phyloP scores from a whole-genome alignment of 2,329 filamentous ascomycete species.

The Alternaria postmessia region DNA sequence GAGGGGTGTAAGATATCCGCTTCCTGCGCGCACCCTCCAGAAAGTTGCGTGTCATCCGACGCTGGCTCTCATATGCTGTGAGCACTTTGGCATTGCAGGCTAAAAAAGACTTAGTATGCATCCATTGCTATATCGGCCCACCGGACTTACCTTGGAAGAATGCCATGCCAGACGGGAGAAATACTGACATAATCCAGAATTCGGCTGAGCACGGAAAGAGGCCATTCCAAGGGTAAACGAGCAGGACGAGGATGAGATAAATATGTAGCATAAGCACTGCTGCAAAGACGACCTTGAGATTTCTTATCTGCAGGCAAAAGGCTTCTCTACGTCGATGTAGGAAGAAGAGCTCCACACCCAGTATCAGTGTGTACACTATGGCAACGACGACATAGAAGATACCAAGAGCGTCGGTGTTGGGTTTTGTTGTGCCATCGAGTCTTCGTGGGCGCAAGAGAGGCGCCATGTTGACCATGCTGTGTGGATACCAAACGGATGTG shows the following conservation, averaged over 20 bases:
- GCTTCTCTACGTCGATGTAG: constrained; percentile 40
- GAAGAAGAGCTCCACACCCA: constrained; percentile 41
- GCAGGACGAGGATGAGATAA: constrained; percentile 46
- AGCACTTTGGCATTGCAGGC: constrained; percentile 50
- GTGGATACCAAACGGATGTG: constrained; percentile 19
- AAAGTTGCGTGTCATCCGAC: constrained; percentile 45
- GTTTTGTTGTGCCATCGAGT: constrained; percentile 37
- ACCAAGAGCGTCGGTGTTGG: constrained; percentile 45
- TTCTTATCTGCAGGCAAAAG: constrained; percentile 46
- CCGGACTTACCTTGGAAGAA: constrained; percentile 46
- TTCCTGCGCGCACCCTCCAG: constrained; percentile 47
- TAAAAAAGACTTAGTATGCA: constrained; percentile 11
- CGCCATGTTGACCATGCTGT: constrained; percentile 44
- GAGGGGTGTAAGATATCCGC: constrained; percentile 39
- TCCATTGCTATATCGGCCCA: background rate
- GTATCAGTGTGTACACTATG: constrained; percentile 44
- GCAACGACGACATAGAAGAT: constrained; percentile 44
- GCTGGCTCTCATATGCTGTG: constrained; percentile 47
- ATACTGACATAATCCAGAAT: constrained; percentile 52
- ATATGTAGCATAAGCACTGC: constrained; percentile 48
- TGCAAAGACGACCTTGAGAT: constrained; percentile 44
- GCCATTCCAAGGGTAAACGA: constrained; percentile 50
- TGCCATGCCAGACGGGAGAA: constrained; percentile 50
- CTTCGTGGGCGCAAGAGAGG: constrained; percentile 36
- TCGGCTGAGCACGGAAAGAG: constrained; percentile 48